phyloP scores from a whole-genome alignment of 129 eudicot species.

The Mikania micrantha region DNA sequence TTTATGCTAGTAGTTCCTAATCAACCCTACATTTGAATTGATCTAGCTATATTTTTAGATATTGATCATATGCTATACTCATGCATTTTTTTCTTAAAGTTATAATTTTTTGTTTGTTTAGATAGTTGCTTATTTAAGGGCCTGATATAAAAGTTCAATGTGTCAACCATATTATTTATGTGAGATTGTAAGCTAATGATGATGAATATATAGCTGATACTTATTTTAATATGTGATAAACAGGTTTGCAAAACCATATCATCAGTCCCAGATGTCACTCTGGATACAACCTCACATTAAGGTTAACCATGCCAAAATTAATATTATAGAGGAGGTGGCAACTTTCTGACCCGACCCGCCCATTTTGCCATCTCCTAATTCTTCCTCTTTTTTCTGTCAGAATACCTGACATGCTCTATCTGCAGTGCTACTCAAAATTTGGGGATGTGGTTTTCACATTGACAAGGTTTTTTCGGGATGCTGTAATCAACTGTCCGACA shows the following conservation, averaged over 20 bases:
- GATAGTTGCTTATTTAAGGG: not conserved
- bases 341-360: not conserved
- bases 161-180: not conserved
- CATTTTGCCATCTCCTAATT: not conserved
- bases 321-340: not conserved
- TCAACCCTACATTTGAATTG: not conserved
- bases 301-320: constrained; percentile 31
- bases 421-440: constrained; percentile 88
- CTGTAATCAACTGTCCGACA: constrained; percentile 37
- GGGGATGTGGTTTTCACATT: constrained; percentile 85
- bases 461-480: constrained; percentile 85
- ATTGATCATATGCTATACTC: not conserved
- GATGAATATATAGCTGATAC: constrained; percentile 2
- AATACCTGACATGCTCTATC: constrained; percentile 10
- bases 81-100: not conserved
- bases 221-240: constrained; percentile 11
- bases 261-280: constrained; percentile 83
- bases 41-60: not conserved
- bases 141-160: not conserved
- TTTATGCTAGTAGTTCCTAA: not conserved
- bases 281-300: constrained; percentile 96
- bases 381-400: not conserved
- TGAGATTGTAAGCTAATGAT: not conserved
- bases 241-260: constrained; percentile 63
- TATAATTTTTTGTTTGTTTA: not conserved